Percentiles rank a stretch among this genome's conserved stretches.
Conservation (phyloP, 306 rosid genomes). For the Quercus dentata region DNA sequence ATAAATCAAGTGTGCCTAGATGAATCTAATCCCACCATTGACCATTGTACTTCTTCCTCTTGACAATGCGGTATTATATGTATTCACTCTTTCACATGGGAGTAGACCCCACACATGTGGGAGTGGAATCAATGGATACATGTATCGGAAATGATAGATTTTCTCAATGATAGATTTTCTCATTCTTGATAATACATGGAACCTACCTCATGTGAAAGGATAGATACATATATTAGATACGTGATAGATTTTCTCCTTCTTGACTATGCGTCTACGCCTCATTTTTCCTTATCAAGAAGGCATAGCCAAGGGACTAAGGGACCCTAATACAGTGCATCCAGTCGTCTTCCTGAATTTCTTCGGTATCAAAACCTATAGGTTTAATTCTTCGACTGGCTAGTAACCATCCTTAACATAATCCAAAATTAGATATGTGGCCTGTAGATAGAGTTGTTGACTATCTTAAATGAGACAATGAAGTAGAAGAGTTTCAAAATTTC, state of each 20-base stretch:
- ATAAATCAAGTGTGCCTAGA: no score
- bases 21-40: no score
- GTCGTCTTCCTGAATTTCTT: neutral
- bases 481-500: neutral
- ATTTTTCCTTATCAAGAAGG: neutral
- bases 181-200: no score
- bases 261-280: neutral
- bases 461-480: neutral
- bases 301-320: neutral
- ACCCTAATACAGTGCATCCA: neutral
- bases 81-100: no score
- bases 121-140: fast-evolving
- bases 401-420: neutral
- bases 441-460: neutral
- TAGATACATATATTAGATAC: no score
- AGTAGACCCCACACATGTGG: no score
- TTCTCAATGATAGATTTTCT: no score
- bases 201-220: no score
- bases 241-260: neutral
- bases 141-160: no score
- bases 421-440: neutral
- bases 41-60: no score
- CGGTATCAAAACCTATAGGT: neutral
- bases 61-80: no score
- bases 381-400: neutral